Evolutionary conservation across 192 early-diverging fungal species (phyloP).

Genomic region (Coemansia guatemalensis): DNA sequence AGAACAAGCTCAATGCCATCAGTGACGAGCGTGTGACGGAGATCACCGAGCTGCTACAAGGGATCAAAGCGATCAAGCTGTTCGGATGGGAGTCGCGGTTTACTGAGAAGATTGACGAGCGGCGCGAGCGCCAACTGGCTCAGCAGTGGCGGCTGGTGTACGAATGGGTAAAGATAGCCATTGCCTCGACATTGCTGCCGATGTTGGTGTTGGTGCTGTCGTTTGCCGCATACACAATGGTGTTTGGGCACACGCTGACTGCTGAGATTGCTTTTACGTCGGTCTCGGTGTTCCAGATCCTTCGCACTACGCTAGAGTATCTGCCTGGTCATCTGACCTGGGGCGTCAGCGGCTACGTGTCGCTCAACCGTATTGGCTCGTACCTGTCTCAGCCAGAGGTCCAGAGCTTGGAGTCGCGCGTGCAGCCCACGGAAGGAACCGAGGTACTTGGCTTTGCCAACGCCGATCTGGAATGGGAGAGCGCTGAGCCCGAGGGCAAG

Average conservation of each 20-base stretch:
- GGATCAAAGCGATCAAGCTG: constrained; percentile 91
- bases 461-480: constrained; percentile 44
- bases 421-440: not conserved
- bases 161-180: constrained; percentile 54
- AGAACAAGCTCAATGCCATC: constrained; percentile 60
- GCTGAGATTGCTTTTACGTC: constrained; percentile 72
- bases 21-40: constrained; percentile 74
- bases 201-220: constrained; percentile 63
- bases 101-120: constrained; percentile 59
- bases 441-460: constrained; percentile 25
- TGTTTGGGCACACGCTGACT: constrained; percentile 57
- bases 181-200: constrained; percentile 61
- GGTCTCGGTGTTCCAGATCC: constrained; percentile 69
- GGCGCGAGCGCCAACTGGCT: constrained; percentile 65
- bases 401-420: constrained; percentile 48
- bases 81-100: constrained; percentile 83
- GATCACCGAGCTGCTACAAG: constrained; percentile 83
- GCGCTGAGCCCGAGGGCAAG: not conserved
- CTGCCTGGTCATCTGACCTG: constrained; percentile 61
- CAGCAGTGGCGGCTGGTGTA: constrained; percentile 54
- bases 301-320: constrained; percentile 64
- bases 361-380: constrained; percentile 64
- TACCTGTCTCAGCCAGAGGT: constrained; percentile 78
- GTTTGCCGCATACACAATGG: constrained; percentile 60
- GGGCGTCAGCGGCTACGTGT: constrained; percentile 62